Base-by-base conservation (phyloP, 2,329 filamentous ascomycete genomes). In the Aspergillus sclerotialis region DNA sequence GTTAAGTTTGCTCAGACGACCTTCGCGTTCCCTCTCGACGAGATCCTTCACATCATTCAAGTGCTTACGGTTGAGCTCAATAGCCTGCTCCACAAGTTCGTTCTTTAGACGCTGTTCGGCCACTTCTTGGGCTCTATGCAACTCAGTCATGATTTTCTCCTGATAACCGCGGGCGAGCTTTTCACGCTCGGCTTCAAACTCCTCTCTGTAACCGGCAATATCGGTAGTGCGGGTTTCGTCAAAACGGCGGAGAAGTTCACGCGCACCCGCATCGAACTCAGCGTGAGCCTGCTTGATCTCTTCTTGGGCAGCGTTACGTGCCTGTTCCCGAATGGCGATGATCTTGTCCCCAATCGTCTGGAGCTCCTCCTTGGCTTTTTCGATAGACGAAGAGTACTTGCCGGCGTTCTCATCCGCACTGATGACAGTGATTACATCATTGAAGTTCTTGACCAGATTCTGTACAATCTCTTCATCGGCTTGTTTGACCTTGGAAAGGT, bases 381-480 rank as follows among this genome's bases (percentile, higher is more conserved):
- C 69, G 38, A 98, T 80, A 1, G 87, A 82, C 3, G 76, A 74
- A 33, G 78, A 79, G 64, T 92, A 94, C 61, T 83, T 87, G 48
- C 74, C 74, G 43, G 82, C 77, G 37, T 85, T 78, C 41, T 82
- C 78, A 58, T 94, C 90, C 38, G 84, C 84, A 61, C 95, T 94
- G 58, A 95, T 81, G 30, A 93, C 86, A 7, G 85, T 80, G 56
- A 98, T 94, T 51, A 98, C 82, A 61, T 94, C 87, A 66, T 98
- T 98, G 50, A 98, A 75, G 67, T 94, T 90, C 67, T 86, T 90
- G 39, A 94, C 87, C 5, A 98, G 72, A 53, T 96, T 87, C 63
- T 95, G 88, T 14, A 96, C 84, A 23, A 94, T 75, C 17, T 86
- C 84, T 58, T 96, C 90, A 39, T 80, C 78, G 34, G 84, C 86